Evolutionary conservation across 441 rosid species (phyloP), one percentile per base, ranked within the genome.

Genomic region (Metrosideros polymorpha): DNA sequence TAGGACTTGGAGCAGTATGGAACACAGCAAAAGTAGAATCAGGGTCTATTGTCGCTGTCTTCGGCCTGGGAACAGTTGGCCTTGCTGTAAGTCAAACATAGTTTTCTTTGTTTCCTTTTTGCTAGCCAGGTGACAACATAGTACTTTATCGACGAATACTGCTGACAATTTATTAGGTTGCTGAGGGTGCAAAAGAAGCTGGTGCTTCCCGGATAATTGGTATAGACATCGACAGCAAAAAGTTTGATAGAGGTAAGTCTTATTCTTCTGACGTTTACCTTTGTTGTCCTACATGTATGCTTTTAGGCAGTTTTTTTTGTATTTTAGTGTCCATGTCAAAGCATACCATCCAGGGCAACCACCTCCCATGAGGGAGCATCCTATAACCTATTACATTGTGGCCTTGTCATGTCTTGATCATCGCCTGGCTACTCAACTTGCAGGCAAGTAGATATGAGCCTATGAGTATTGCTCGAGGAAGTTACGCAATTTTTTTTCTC

Each of bases 1-100:
- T 84, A 97, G 98, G 99, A 13, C 97, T 97, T 89, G 99, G 99
- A 91, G 99, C 99, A 83, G 99, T 97, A 86, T 97, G 99, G 99
- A 96, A 97, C 89, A 94, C 99, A 27, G 99, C 99, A 86, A 96
- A 97, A 93, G 99, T 97, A n/a, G 99, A 96, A 90, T 85, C 96
- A 42, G 99, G 98, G 85, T 94, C 96, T 24, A 93, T 86, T 89
- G 99, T 97, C 52, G 98, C 99, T 84, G 88, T 97, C 88, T 97
- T 97, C 83, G 99, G 99, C 89, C 99, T 96, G 90, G 99, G 99
- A 12, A 96, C 99, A 51, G 95, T 97, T 87, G 99, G 99, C 47
- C 99, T 97, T 89, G 98, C 98, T 18, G 99, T 96, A 90, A 91
- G 96, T 83, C 1, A 87, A 83, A 85, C 52, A 52, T 85, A 14